Evolutionary conservation across 768 basidiomycete genomes (phyloP), one percentile per base, ranked within the genome.

Genomic region (Cantharellus anzutake): DNA sequence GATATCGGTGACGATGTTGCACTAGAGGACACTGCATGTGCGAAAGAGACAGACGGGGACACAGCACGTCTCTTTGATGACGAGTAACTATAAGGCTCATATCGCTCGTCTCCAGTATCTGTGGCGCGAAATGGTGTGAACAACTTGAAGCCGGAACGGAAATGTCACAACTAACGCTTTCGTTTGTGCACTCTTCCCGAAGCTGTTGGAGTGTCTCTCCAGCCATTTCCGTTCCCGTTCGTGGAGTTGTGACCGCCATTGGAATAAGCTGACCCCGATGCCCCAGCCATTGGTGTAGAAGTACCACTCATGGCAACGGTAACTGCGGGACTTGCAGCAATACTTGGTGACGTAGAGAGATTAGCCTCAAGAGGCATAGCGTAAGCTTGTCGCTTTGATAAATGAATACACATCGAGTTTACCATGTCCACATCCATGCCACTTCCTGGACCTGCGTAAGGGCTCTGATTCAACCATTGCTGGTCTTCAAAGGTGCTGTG

Each of bases 381-480:
- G 38, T 55, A 11, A 37, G 52, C 35, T 7, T 14, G 52, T 55
- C 52, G 11, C 7, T 37, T 55, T 7, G 52, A 55, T 7, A 7
- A 37, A 37, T 7, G 35, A 55, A 37, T 11, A 11, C 14, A 55
- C 38, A 57, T 5, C 16, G 56, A 41, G 37, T 38, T 7, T 48
- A 38, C 56, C 40, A 62, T 58, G 37, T 63, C 62, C 11, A 63
- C 40, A 56, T 63, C 62, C 62, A 63, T 63, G 5, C 61, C 62
- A 4, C 35, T 53, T 3, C 11, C 52, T 7, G 62, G 61, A 55
- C 61, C 61, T 57, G 40, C 60, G 42, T 55, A 53, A 58, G 41
- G 50, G 20, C 37, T 42, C 41, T 29, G 40, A 16, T 5, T 41
- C 55, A 34, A 20, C 41, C 59, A 35, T 4, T 60, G 50, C 35